Evolutionary conservation across 163 green algal species (phyloP).

Genomic region (Prototheca wickerhamii): DNA sequence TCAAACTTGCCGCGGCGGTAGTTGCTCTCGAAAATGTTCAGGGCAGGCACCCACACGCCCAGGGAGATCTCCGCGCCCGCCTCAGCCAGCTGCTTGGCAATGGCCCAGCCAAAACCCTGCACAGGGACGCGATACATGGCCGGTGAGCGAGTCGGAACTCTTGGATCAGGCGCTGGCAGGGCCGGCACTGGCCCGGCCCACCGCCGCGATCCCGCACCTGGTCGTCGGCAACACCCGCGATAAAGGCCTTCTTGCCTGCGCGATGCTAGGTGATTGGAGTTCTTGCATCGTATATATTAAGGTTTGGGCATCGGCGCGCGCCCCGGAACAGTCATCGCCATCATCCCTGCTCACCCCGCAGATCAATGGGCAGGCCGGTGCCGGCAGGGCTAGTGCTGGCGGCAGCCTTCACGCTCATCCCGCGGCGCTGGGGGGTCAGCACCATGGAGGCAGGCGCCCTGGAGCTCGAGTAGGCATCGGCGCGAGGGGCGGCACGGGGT

Average conservation of each 20-base stretch:
- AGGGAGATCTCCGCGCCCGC: conserved; percentile 91
- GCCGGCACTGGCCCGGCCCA: no score
- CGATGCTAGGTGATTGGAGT: neutral
- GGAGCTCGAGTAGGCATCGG: no score
- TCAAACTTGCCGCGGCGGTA: conserved; percentile 94
- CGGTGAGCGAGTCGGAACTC: no score
- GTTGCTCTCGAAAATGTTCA: conserved; percentile 96
- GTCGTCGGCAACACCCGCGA: conserved; percentile 97
- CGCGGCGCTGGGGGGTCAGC: neutral
- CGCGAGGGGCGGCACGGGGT: no score
- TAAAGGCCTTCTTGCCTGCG: conserved; percentile 96
- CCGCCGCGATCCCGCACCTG: conserved; percentile 43
- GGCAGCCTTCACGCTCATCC: conserved; percentile 5
- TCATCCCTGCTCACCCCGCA: conserved; percentile 16
- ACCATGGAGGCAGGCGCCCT: neutral
- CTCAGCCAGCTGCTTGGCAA: conserved; percentile 86
- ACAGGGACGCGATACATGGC: neutral
- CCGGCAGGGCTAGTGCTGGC: neutral
- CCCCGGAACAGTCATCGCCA: neutral
- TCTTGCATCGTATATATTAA: no score
- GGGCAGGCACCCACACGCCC: conserved; percentile 94
- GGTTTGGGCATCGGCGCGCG: no score
- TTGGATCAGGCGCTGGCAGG: no score
- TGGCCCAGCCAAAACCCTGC: conserved; percentile 98
- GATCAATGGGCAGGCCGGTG: conserved; percentile 28